A percentile compares a stretch with the other conserved stretches of the same genome.
Conservation (phyloP, 2,329 filamentous ascomycete genomes). For the Apiospora kogelbergensis region DNA sequence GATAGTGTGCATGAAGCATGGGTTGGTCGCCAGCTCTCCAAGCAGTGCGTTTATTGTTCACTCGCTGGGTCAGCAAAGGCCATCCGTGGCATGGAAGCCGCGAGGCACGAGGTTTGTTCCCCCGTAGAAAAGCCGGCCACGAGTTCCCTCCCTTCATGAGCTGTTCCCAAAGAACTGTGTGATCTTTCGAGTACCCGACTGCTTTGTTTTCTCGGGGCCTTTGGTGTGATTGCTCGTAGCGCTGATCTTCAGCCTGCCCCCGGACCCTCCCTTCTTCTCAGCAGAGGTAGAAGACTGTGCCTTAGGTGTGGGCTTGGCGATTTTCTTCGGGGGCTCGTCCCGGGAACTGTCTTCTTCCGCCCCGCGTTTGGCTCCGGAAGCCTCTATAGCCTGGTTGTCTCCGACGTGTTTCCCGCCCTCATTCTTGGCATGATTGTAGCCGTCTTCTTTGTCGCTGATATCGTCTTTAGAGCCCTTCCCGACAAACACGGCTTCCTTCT, state of each 20-base stretch:
- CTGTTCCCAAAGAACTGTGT: conserved; percentile 47
- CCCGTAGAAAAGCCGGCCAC: not conserved
- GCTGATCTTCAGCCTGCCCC: conserved; percentile 34
- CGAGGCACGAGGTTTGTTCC: too few species aligned
- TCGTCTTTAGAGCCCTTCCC: conserved; percentile 11
- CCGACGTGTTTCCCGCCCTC: not conserved
- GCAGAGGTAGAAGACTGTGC: conserved; percentile 12
- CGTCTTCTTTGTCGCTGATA: not conserved
- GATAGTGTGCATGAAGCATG: not conserved
- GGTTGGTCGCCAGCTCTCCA: too few species aligned
- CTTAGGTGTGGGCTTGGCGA: not conserved
- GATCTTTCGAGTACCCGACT: conserved; percentile 43
- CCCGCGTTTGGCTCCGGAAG: conserved; percentile 28
- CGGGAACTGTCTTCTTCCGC: conserved; percentile 19
- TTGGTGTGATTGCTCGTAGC: conserved; percentile 40
- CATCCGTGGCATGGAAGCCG: too few species aligned
- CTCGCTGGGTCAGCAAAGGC: too few species aligned
- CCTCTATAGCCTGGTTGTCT: not conserved
- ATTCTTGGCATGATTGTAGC: not conserved
- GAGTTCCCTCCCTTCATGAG: conserved; percentile 27
- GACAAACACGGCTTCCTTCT: conserved; percentile 24
- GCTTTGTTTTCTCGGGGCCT: conserved; percentile 32
- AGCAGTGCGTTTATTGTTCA: too few species aligned
- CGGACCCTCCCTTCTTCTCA: conserved; percentile 18
- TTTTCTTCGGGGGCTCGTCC: conserved; percentile 13